Evolutionary conservation across 1,139 yeast species (phyloP).

Genomic region (Trichomonascaceae sp.): DNA sequence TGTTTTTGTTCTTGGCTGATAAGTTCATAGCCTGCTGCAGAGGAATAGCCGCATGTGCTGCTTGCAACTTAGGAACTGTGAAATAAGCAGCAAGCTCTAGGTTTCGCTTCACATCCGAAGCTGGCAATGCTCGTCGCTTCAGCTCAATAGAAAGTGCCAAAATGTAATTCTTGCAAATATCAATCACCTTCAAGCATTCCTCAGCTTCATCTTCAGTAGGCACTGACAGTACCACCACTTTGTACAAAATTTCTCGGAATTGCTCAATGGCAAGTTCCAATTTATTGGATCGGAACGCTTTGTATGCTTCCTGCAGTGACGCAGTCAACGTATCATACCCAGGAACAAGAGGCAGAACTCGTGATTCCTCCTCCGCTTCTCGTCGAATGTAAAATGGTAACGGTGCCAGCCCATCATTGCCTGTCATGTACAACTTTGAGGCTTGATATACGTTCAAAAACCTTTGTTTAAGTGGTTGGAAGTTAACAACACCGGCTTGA

Average conservation of each 20-base stretch:
- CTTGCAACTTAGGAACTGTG: constrained; percentile 75
- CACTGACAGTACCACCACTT: constrained; percentile 67
- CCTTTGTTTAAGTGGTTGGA: constrained; percentile 79
- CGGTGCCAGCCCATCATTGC: constrained; percentile 67
- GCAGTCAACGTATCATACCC: constrained; percentile 58
- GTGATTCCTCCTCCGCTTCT: constrained; percentile 32
- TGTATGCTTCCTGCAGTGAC: constrained; percentile 69
- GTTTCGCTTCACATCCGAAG: constrained; percentile 75
- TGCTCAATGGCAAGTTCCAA: constrained; percentile 70
- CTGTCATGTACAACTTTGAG: constrained; percentile 68
- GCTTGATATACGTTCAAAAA: constrained; percentile 80
- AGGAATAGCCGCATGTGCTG: constrained; percentile 80
- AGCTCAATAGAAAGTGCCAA: constrained; percentile 87
- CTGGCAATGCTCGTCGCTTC: constrained; percentile 72
- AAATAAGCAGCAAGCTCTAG: constrained; percentile 94
- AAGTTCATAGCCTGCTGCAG: constrained; percentile 93
- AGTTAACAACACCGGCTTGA: constrained; percentile 79
- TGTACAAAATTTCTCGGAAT: constrained; percentile 76
- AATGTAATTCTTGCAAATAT: constrained; percentile 81
- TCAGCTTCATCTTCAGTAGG: constrained; percentile 67
- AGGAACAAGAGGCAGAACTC: constrained; percentile 61
- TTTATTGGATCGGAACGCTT: constrained; percentile 74
- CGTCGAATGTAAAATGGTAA: constrained; percentile 68
- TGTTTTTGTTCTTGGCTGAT: constrained; percentile 82
- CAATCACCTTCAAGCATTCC: constrained; percentile 65